Base-by-base conservation (phyloP, 345 rosid species). In the Salix caprea region DNA sequence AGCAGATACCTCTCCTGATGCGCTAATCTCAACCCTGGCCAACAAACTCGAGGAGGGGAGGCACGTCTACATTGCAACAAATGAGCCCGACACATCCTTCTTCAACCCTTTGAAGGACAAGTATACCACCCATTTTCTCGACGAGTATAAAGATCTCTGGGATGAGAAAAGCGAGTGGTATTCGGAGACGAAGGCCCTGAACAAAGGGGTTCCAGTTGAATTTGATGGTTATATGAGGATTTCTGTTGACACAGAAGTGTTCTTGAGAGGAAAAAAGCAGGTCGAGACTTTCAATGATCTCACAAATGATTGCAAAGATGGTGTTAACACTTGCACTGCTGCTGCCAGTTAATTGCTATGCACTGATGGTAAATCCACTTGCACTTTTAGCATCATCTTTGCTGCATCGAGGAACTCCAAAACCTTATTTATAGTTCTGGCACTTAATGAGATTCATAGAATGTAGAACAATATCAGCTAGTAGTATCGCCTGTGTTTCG, bases 261-360 rank as follows among this genome's bases (percentile, higher is more conserved):
- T 95, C 87, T 80, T 95, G 83, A 90, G 99, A 77, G 99, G 96
- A 67, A 95, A 93, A 87, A 95, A 89, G 88, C 99, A 93, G 89
- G 82, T 93, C 44, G 94, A 95, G 80, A 93, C 98, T 32, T 93
- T 93, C 87, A 91, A 92, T 12, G 97, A 89, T 77, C 97, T 96
- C 71, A 96, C 97, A 5, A 90, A 88, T 5, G 98, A 92, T 82
- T 96, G 98, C 84, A 96, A 90, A 86, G 96, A 92, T 62, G 98
- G 97, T 28, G 74, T 93, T 58, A 89, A 91, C 78, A 91, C 95
- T 18, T 96, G 99, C 86, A 92, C 77, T 14, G 60, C 76, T 23
- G 95, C 98, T 64, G 77, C 95, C 46, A 84, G 88, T 77, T 96
- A 76, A 88, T 77, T 50, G 56, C 48, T 34, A 74, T 44, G 34